phyloP scores from a whole-genome alignment of 148 eudicot species.

The Selenicereus undatus region DNA sequence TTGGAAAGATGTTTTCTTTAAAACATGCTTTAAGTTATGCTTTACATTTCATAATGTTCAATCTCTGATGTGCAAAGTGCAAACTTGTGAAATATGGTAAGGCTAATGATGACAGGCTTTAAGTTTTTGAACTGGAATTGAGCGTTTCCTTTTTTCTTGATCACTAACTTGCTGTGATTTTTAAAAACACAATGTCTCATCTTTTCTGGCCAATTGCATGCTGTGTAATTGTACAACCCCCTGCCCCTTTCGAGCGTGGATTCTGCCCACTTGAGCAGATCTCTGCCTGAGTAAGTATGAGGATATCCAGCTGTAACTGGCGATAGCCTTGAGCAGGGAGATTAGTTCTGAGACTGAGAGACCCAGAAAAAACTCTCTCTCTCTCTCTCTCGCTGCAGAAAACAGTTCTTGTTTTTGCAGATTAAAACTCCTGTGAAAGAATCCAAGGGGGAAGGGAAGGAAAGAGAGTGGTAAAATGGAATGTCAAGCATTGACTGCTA shows the following conservation, averaged over 20 bases:
- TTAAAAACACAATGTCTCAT: neutral
- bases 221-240: neutral
- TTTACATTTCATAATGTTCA: neutral
- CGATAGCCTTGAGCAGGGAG: no score
- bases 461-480: no score
- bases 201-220: neutral
- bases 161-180: neutral
- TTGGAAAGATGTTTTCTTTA: neutral
- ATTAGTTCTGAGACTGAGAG: no score
- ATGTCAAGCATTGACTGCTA: no score
- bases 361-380: no score
- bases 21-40: neutral
- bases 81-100: neutral
- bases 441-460: no score
- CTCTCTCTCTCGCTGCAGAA: no score
- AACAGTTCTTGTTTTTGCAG: no score
- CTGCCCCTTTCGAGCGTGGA: neutral
- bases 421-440: no score
- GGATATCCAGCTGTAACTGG: no score
- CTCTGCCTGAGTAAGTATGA: no score
- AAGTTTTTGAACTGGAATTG: neutral
- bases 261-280: no score
- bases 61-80: neutral
- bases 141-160: neutral
- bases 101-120: neutral